These are phyloP conservation scores for Hamamelis virginiana DNA, from an alignment of 164 flowering plant genomes.

Conservation along the genomic window DNA sequence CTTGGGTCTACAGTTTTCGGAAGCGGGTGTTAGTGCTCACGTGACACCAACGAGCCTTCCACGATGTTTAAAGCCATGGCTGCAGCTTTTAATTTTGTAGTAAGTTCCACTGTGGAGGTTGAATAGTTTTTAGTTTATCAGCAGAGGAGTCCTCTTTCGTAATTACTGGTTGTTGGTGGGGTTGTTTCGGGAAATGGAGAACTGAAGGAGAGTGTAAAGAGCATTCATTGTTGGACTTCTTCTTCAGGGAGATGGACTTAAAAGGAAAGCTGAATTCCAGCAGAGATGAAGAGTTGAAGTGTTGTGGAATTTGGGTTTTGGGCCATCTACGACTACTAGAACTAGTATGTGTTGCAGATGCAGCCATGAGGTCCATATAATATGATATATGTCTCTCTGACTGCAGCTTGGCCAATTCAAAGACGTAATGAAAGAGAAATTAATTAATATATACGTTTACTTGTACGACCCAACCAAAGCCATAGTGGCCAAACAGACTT, in stretches of 20 bases:
- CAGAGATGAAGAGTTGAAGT: background rate
- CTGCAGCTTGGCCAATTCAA: too few relatives aligned
- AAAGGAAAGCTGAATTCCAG: too few relatives aligned
- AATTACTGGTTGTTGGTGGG: background rate
- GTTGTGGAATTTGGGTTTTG: background rate
- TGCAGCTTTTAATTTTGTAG: conserved; percentile 34
- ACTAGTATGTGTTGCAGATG: background rate
- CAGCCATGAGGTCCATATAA: conserved; percentile 5
- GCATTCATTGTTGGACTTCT: conserved; percentile 13
- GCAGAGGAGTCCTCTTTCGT: background rate
- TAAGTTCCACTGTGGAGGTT: conserved; percentile 29
- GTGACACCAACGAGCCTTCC: conserved; percentile 27
- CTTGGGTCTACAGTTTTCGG: conserved; percentile 47
- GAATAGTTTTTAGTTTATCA: conserved; percentile 5
- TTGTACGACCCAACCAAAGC: too few relatives aligned
- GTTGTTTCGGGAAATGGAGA: conserved; percentile 34
- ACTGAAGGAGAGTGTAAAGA: conserved; percentile 36
- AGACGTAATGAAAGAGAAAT: too few relatives aligned
- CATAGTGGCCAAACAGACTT: too few relatives aligned
- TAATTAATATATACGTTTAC: too few relatives aligned
- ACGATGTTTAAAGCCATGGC: conserved; percentile 34
- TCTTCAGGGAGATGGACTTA: background rate
- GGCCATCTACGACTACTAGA: conserved; percentile 10
- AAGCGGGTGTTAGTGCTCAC: conserved; percentile 32
- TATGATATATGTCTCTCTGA: too few relatives aligned